A percentile compares a stretch with the other conserved stretches of the same genome.
These are phyloP conservation scores for Tricholoma bakamatsutake DNA, from an alignment of 768 basidiomycete species.

Conservation along the genomic window DNA sequence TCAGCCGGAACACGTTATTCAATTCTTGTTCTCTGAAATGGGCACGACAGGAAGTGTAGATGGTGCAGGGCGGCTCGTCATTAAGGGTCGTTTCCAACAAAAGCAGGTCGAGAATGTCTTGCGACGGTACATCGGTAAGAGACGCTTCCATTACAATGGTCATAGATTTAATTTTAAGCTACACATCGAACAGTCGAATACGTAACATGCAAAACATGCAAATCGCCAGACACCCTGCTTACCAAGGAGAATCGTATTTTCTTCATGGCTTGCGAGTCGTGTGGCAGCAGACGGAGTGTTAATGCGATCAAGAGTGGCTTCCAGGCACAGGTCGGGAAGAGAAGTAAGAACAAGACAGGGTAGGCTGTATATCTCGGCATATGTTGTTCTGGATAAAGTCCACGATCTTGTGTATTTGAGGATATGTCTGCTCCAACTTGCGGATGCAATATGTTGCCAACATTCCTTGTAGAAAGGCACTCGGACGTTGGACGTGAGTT, in stretches of 20 bases:
- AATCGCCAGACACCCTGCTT: constrained; percentile 94
- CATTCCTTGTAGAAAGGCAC: no score
- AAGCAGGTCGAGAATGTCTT: constrained; percentile 98
- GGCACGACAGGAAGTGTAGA: constrained; percentile 97
- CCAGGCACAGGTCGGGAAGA: constrained; percentile 91
- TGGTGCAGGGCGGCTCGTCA: constrained; percentile 85
- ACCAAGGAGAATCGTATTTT: constrained; percentile 98
- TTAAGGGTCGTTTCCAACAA: constrained; percentile 97
- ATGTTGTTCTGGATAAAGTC: no score
- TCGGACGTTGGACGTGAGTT: no score
- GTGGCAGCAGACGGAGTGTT: constrained; percentile 86
- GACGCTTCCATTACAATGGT: neutral
- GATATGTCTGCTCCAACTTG: no score
- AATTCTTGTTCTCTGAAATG: constrained; percentile 96
- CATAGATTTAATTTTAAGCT: neutral
- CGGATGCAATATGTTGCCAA: no score
- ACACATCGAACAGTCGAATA: constrained; percentile 69
- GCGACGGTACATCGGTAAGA: constrained; percentile 90
- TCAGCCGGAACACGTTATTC: constrained; percentile 93
- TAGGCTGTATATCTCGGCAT: constrained; percentile 18
- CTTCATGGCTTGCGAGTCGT: constrained; percentile 93
- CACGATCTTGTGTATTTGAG: no score
- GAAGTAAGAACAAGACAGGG: constrained; percentile 77
- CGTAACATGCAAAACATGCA: constrained; percentile 99
- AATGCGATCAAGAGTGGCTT: constrained; percentile 98